Base-by-base conservation (phyloP, 1,284 basidiomycete species). In the Microbotryum intermedium region DNA sequence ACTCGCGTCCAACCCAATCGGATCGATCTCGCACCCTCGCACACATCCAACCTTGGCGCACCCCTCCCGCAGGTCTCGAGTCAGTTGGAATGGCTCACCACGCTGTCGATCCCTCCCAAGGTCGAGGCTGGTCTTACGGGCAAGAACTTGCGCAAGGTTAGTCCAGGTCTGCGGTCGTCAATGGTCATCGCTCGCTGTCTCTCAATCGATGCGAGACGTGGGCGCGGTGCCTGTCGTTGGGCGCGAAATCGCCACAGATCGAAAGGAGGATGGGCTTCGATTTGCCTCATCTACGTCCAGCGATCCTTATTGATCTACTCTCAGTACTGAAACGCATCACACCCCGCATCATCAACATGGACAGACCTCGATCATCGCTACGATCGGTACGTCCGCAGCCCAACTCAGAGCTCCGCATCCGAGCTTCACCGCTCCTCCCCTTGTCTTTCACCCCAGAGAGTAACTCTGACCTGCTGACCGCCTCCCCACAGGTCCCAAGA, bases 311-410 rank as follows among this genome's bases (percentile, higher is more conserved):
- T 1, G 34, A 39, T 18, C 34, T 11, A 3, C 21, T 2, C 16
- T 16, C 23, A 28, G 44, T 47, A 34, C 50, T 26, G 16, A 43
- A 44, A 7, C 23, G 29, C 63, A 63, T 54, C n/a, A n/a, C n/a
- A 64, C 53, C 9, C 18, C 28, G 0, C 26, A 3, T 46, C 34
- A 3, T 25, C 20, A 26, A 11, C 28, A 28, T 8, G 4, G 23
- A 1, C 70, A 97, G 93, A 95, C 91, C 21, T 80, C 87, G 63
- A 95, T 97, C 78, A 95, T 97, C 74, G 92, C 90, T 62, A 97
- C 92, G 64, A 97, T 97, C 73, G 92, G 91, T 89, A 70, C 39
- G 70, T 34, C 21, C 6, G 7, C n/a, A 9, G 64, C 10, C 6
- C 42, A 10, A 7, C 18, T 30, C 16, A n/a, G 30, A 16, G n/a